These are phyloP conservation scores for Diaporthe sp. DNA, from an alignment of 2,329 filamentous ascomycete genomes.

Conservation along the genomic window DNA sequence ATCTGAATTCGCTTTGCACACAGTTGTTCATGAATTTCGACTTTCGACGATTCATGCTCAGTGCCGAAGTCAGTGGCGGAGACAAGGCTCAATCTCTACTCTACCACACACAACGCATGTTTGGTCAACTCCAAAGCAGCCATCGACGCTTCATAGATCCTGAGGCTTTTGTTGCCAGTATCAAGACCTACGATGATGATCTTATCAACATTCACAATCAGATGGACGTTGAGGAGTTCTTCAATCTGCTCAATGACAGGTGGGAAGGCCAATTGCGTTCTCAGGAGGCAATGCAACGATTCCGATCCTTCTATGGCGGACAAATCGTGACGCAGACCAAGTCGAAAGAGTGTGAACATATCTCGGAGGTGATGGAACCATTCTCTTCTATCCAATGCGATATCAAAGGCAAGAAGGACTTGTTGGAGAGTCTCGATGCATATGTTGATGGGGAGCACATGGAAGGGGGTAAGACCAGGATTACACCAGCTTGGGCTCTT, in stretches of 20 bases:
- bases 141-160: constrained; percentile 82
- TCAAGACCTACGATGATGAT: constrained; percentile 86
- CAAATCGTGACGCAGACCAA: constrained; percentile 95
- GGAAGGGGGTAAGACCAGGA: constrained; percentile 78
- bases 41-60: constrained; percentile 88
- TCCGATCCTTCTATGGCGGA: constrained; percentile 90
- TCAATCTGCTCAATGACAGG: constrained; percentile 91
- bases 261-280: constrained; percentile 86
- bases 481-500: not conserved
- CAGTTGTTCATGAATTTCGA: constrained; percentile 96
- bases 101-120: constrained; percentile 82
- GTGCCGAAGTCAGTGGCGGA: constrained; percentile 68
- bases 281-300: constrained; percentile 75
- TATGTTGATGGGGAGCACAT: constrained; percentile 97
- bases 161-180: constrained; percentile 76
- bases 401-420: constrained; percentile 88
- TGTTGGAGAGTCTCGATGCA: constrained; percentile 91
- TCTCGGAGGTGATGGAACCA: constrained; percentile 89
- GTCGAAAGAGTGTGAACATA: constrained; percentile 93
- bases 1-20: constrained; percentile 93
- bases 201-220: constrained; percentile 89
- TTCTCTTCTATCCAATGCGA: constrained; percentile 97
- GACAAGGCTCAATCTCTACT: constrained; percentile 76
- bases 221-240: constrained; percentile 99
- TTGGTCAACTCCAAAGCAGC: constrained; percentile 88